Conservation (phyloP, 768 basidiomycete species). For the Pulveroboletus sp. region DNA sequence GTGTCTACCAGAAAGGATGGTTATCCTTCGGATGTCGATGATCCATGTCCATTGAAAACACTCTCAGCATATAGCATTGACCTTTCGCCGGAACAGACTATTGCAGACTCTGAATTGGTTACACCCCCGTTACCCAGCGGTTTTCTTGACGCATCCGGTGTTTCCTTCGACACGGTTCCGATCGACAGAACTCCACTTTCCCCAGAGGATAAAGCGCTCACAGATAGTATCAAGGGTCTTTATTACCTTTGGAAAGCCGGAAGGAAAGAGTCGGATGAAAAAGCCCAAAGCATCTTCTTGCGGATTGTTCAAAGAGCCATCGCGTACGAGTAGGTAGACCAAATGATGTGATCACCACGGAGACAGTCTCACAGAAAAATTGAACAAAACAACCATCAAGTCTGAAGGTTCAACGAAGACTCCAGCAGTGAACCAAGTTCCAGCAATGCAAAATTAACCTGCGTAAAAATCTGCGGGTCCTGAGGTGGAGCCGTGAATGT, state of each 20-base stretch:
- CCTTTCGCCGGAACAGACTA: conserved; percentile 13
- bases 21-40: conserved; percentile 7
- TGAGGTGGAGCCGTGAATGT: conserved; percentile 7
- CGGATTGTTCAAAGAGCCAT: conserved; percentile 32
- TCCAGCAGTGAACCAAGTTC: conserved; percentile 21
- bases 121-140: conserved; percentile 19
- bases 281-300: conserved; percentile 30
- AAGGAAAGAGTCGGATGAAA: conserved; percentile 18
- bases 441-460: conserved; percentile 25
- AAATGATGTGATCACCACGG: not conserved
- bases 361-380: not conserved
- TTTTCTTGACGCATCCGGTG: conserved; percentile 7
- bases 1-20: conserved; percentile 25
- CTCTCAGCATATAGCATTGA: conserved; percentile 5
- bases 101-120: conserved; percentile 20
- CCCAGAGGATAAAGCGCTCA: conserved; percentile 39
- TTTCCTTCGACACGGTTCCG: conserved; percentile 14
- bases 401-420: conserved; percentile 5
- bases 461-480: conserved; percentile 18
- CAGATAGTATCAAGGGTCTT: conserved; percentile 49
- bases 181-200: conserved; percentile 9
- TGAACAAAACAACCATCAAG: not conserved
- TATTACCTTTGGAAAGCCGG: conserved; percentile 56
- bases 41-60: conserved; percentile 4
- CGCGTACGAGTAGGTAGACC: conserved; percentile 10